These are phyloP conservation scores for Alternaria novae-zelandiae DNA, from an alignment of 2,329 filamentous ascomycete species.

Conservation along the genomic window DNA sequence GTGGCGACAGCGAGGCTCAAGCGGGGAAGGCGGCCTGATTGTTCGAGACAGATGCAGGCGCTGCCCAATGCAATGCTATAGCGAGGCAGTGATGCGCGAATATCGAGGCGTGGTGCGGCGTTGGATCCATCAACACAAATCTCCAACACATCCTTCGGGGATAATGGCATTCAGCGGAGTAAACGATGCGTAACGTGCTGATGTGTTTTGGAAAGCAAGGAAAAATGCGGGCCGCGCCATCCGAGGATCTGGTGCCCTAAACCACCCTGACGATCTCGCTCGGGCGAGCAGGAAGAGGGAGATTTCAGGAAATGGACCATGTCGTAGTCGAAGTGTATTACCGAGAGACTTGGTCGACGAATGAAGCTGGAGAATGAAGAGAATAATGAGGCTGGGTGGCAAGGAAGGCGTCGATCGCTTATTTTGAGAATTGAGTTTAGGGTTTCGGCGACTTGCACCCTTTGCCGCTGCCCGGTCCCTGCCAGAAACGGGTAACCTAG, in stretches of 20 bases:
- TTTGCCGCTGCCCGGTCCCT: neutral
- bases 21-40: conserved; percentile 20
- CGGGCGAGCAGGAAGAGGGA: neutral
- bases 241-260: neutral
- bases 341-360: neutral
- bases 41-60: conserved; percentile 19
- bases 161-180: neutral
- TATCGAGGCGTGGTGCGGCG: conserved; percentile 8
- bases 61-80: conserved; percentile 9
- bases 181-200: neutral
- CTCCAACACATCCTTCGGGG: neutral
- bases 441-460: conserved; percentile 6
- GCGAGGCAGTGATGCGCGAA: conserved; percentile 19
- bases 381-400: conserved; percentile 7
- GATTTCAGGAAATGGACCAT: neutral
- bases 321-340: conserved; percentile 1
- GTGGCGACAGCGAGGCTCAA: conserved; percentile 26
- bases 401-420: neutral
- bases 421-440: conserved; percentile 5
- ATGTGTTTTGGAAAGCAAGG: neutral
- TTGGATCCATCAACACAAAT: conserved; percentile 13
- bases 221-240: conserved; percentile 12
- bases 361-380: neutral
- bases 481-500: neutral
- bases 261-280: neutral